Evolutionary conservation across 768 basidiomycete genomes (phyloP).

Genomic region (Leccinellum albellum): DNA sequence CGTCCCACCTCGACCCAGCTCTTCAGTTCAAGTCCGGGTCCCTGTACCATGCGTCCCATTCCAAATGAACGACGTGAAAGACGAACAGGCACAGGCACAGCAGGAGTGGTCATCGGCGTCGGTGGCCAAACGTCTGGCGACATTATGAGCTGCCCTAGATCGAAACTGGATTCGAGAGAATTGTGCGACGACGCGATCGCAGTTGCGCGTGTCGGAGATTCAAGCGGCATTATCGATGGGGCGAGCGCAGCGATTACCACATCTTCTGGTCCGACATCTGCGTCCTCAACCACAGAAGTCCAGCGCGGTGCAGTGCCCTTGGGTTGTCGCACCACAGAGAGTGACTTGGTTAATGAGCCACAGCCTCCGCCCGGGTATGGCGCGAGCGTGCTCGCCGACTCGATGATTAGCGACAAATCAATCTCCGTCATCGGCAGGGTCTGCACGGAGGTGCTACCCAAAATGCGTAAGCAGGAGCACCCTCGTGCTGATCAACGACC

Average conservation of each 20-base stretch:
- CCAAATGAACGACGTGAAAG: conserved; percentile 5
- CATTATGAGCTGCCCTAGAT: conserved; percentile 19
- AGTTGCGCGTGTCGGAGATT: conserved; percentile 23
- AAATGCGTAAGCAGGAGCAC: conserved; percentile 7
- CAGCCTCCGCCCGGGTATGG: background rate
- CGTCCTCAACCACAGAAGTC: conserved; percentile 4
- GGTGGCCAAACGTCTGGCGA: conserved; percentile 18
- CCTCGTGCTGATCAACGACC: background rate
- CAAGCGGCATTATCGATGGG: conserved; percentile 13
- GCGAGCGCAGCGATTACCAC: conserved; percentile 10
- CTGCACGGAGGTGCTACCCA: conserved; percentile 11
- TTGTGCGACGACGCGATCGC: conserved; percentile 31
- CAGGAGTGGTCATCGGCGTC: conserved; percentile 11
- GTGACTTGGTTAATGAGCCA: background rate
- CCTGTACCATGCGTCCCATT: background rate
- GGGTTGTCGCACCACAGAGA: background rate
- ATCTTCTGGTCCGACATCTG: conserved; percentile 5
- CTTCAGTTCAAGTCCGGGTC: background rate
- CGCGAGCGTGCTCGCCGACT: conserved; percentile 10
- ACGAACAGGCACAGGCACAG: conserved; percentile 8
- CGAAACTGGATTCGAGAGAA: conserved; percentile 28
- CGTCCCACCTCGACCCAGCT: background rate
- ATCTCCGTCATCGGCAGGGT: conserved; percentile 20
- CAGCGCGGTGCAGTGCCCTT: background rate
- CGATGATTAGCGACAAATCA: conserved; percentile 18